A percentile compares a stretch with the other conserved stretches of the same genome.
Evolutionary conservation across 176 grass and related monocot genomes (phyloP).

Genomic region (Dactylis glomerata): DNA sequence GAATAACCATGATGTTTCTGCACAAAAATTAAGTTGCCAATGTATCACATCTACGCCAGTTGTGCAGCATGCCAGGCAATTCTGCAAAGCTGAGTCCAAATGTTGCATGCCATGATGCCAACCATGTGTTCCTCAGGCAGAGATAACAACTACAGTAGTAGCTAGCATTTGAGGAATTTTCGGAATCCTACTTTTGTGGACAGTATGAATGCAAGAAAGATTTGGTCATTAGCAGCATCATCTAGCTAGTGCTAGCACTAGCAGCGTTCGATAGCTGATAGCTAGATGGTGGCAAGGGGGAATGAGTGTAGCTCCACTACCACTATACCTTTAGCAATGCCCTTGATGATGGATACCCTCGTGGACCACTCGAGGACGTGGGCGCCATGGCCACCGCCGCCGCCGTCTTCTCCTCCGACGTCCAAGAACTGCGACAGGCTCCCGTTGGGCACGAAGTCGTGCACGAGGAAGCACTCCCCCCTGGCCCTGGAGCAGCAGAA

Average conservation of each 20-base stretch:
- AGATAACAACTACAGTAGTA: slow-evolving; percentile 24
- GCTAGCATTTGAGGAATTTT: not conserved
- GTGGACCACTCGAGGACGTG: slow-evolving; percentile 66
- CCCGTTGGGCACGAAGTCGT: slow-evolving; percentile 83
- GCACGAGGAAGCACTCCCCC: slow-evolving; percentile 90
- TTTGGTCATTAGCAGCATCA: not conserved
- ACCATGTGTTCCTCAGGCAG: slow-evolving; percentile 12
- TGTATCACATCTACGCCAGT: not conserved
- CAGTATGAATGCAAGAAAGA: slow-evolving; percentile 33
- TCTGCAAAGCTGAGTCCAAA: slow-evolving; percentile 1
- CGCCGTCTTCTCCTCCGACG: slow-evolving; percentile 11
- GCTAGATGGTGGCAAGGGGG: slow-evolving; percentile 26
- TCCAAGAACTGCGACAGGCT: slow-evolving; percentile 71
- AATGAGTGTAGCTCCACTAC: slow-evolving; percentile 21
- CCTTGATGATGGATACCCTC: slow-evolving; percentile 86
- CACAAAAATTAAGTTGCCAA: not conserved
- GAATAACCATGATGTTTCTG: too few species aligned
- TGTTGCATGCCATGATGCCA: slow-evolving; percentile 25
- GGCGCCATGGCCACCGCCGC: not conserved
- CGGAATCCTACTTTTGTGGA: not conserved
- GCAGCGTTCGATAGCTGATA: not conserved
- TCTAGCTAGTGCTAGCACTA: not conserved
- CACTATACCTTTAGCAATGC: slow-evolving; percentile 81
- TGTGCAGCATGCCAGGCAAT: not conserved
- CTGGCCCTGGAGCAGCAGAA: slow-evolving; percentile 88